Evolutionary conservation across 2,329 filamentous ascomycete species (phyloP).

Genomic region (Penicillium sclerotigenum): DNA sequence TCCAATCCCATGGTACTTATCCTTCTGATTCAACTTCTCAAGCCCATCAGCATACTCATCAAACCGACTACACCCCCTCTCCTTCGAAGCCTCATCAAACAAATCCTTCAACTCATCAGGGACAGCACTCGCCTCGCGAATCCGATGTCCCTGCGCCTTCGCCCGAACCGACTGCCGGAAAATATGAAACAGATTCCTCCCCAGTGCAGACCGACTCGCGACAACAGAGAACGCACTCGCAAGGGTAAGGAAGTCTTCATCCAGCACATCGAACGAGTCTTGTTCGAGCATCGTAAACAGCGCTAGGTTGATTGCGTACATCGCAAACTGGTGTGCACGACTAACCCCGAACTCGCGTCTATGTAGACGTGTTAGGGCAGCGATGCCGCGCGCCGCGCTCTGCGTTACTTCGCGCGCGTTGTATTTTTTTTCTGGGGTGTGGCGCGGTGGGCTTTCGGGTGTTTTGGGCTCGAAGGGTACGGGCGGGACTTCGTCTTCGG

Average conservation of each 20-base stretch:
- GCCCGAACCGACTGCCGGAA: slow-evolving; percentile 34
- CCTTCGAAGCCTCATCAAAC: slow-evolving; percentile 28
- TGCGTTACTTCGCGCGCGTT: slow-evolving; percentile 23
- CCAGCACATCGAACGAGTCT: slow-evolving; percentile 31
- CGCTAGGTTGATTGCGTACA: slow-evolving; percentile 40
- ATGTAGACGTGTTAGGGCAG: slow-evolving; percentile 29
- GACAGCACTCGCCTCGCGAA: slow-evolving; percentile 22
- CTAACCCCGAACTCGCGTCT: slow-evolving; percentile 35
- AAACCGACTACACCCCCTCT: slow-evolving; percentile 18
- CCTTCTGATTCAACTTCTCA: slow-evolving; percentile 33
- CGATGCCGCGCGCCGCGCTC: slow-evolving; percentile 33
- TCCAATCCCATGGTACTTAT: slow-evolving; percentile 30
- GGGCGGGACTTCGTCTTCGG: slow-evolving; percentile 18
- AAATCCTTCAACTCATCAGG: slow-evolving; percentile 34
- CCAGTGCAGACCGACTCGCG: slow-evolving; percentile 34
- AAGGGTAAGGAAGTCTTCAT: slow-evolving; percentile 35
- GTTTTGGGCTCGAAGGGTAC: slow-evolving; percentile 24
- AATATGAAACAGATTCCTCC: slow-evolving; percentile 35
- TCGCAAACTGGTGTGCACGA: slow-evolving; percentile 37
- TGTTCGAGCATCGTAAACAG: slow-evolving; percentile 35
- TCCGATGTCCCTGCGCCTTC: slow-evolving; percentile 31
- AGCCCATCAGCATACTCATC: slow-evolving; percentile 35
- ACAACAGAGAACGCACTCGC: slow-evolving; percentile 35
- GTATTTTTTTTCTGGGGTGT: slow-evolving; percentile 21
- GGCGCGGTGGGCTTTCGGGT: slow-evolving; percentile 28